These are phyloP conservation scores for Penicillium polonicum DNA, from an alignment of 2,329 filamentous ascomycete species.

Conservation along the genomic window DNA sequence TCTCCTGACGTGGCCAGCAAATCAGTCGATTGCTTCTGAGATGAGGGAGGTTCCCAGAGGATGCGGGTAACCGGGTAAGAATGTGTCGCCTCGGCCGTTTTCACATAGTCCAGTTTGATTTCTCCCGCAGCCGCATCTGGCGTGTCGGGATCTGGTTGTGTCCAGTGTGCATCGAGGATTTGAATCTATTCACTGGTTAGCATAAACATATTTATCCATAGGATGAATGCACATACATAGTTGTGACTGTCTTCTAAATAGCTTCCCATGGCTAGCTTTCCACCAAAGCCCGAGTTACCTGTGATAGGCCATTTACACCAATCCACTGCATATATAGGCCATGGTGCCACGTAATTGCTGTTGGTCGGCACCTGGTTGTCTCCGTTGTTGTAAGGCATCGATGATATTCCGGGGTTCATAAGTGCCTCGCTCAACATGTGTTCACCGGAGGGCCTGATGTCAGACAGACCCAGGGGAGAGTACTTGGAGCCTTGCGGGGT, in stretches of 20 bases:
- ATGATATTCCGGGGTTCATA: slow-evolving; percentile 52
- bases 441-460: slow-evolving; percentile 85
- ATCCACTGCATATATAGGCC: slow-evolving; percentile 94
- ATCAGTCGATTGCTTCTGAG: slow-evolving; percentile 92
- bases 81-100: slow-evolving; percentile 93
- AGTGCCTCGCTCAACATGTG: slow-evolving; percentile 73
- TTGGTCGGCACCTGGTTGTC: slow-evolving; percentile 67
- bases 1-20: slow-evolving; percentile 93
- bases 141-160: slow-evolving; percentile 67
- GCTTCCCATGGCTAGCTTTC: slow-evolving; percentile 92
- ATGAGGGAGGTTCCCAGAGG: slow-evolving; percentile 92
- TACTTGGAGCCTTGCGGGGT: slow-evolving; percentile 66
- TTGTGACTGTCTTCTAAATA: slow-evolving; percentile 98
- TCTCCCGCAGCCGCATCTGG: slow-evolving; percentile 67
- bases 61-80: slow-evolving; percentile 96
- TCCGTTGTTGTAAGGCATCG: slow-evolving; percentile 60
- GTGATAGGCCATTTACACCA: slow-evolving; percentile 98
- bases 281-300: slow-evolving; percentile 62
- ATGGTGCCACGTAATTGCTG: slow-evolving; percentile 90
- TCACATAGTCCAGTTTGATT: slow-evolving; percentile 74
- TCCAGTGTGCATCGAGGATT: slow-evolving; percentile 86
- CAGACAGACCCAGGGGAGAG: slow-evolving; percentile 84
- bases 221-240: slow-evolving; percentile 59
- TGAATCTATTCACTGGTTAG: slow-evolving; percentile 67
- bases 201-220: slow-evolving; percentile 34